These are phyloP conservation scores for Auriscalpium orientale DNA, from an alignment of 768 basidiomycete species.

Conservation along the genomic window DNA sequence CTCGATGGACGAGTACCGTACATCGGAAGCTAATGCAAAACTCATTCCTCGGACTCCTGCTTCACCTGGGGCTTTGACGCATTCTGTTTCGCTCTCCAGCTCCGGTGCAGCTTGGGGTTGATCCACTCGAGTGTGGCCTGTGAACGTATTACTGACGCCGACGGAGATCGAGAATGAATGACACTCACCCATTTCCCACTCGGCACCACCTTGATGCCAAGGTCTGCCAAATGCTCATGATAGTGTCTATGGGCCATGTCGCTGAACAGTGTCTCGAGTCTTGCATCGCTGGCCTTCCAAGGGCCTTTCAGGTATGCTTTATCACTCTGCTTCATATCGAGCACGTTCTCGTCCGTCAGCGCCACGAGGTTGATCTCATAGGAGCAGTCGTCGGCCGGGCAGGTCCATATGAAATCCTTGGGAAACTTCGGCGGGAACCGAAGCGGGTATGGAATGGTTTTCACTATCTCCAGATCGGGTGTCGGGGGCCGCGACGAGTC, in stretches of 20 bases:
- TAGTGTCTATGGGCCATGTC: slow-evolving; percentile 20
- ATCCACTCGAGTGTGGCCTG: no score
- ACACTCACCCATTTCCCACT: not conserved
- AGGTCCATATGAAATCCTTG: slow-evolving; percentile 43
- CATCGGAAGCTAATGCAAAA: no score
- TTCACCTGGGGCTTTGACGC: no score
- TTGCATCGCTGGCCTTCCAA: slow-evolving; percentile 5
- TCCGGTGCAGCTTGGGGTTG: no score
- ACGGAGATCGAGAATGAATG: no score
- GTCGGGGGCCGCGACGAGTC: slow-evolving; percentile 17
- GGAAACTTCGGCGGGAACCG: slow-evolving; percentile 32
- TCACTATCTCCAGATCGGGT: slow-evolving; percentile 16
- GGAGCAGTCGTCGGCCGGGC: slow-evolving; percentile 35
- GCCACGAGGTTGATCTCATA: slow-evolving; percentile 41
- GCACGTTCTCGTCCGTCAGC: slow-evolving; percentile 27
- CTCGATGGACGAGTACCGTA: no score
- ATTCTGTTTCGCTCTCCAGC: no score
- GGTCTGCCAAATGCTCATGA: slow-evolving; percentile 13
- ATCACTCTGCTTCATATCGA: not conserved
- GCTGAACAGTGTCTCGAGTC: slow-evolving; percentile 9
- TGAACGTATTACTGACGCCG: no score
- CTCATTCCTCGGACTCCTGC: no score
- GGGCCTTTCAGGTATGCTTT: no score
- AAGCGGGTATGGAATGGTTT: slow-evolving; percentile 30
- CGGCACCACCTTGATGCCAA: slow-evolving; percentile 9